Evolutionary conservation across 78 protist species (phyloP).

Genomic region (Dictyostelium intermedium): DNA sequence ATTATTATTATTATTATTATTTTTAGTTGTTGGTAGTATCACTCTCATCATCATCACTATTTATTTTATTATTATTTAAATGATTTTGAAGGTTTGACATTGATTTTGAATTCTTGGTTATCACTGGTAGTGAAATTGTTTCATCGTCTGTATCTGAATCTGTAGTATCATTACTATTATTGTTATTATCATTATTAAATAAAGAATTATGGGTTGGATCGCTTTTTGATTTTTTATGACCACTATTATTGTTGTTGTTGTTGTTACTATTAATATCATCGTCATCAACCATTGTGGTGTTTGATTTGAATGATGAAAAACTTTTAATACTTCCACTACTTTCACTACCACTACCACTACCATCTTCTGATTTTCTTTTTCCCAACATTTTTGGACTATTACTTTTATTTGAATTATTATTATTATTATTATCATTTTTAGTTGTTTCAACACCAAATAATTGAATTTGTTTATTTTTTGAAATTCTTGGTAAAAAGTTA

Average conservation of each 20-base stretch:
- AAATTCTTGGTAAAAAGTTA: background rate
- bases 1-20: background rate
- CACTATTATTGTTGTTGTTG: background rate
- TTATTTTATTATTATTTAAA: background rate
- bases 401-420: background rate
- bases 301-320: background rate
- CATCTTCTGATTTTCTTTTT: conserved; percentile 62
- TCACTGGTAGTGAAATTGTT: background rate
- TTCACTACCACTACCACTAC: background rate
- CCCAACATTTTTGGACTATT: conserved; percentile 7
- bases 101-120: conserved; percentile 17
- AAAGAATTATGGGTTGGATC: background rate
- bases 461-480: background rate
- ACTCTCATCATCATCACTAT: background rate
- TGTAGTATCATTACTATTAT: background rate
- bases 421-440: no score
- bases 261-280: background rate
- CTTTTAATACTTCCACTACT: background rate
- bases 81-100: conserved; percentile 15
- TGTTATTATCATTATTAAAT: background rate
- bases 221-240: conserved; percentile 16
- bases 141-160: conserved; percentile 57
- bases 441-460: background rate
- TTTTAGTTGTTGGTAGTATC: no score
- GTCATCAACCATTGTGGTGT: background rate